Percentiles rank a stretch among this genome's conserved stretches.
Evolutionary conservation across 345 rosid genomes (phyloP).

Genomic region (Salix exigua): DNA sequence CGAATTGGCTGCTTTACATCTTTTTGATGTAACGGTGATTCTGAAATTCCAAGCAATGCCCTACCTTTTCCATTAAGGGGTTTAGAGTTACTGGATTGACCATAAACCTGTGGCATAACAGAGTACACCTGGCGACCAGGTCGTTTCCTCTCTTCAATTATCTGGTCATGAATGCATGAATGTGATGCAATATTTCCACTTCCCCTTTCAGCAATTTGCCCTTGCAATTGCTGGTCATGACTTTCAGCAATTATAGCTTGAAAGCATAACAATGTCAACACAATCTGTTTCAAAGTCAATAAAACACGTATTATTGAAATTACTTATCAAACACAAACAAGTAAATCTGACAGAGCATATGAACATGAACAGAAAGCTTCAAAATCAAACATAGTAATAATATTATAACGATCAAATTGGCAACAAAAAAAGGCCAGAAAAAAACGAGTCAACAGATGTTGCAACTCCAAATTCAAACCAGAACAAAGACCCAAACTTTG

Average conservation of each 20-base stretch:
- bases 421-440: background rate
- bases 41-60: conserved; percentile 59
- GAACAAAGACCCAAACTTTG: conserved; percentile 6
- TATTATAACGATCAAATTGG: background rate
- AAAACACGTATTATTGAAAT: background rate
- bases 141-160: conserved; percentile 76
- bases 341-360: background rate
- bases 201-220: conserved; percentile 41
- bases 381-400: background rate
- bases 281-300: conserved; percentile 45
- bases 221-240: conserved; percentile 30
- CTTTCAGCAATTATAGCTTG: conserved; percentile 41
- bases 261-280: conserved; percentile 47
- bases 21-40: conserved; percentile 25
- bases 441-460: background rate
- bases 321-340: background rate
- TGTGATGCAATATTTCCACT: conserved; percentile 51
- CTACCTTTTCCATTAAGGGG: conserved; percentile 59
- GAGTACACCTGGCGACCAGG: conserved; percentile 81
- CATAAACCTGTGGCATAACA: conserved; percentile 85
- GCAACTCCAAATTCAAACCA: conserved; percentile 15
- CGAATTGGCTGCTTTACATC: conserved; percentile 83
- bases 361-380: conserved; percentile 5
- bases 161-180: conserved; percentile 94
- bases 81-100: conserved; percentile 38